A percentile compares a stretch with the other conserved stretches of the same genome.
phyloP scores from a whole-genome alignment of 768 basidiomycete species.

The Tulasnella calospora region DNA sequence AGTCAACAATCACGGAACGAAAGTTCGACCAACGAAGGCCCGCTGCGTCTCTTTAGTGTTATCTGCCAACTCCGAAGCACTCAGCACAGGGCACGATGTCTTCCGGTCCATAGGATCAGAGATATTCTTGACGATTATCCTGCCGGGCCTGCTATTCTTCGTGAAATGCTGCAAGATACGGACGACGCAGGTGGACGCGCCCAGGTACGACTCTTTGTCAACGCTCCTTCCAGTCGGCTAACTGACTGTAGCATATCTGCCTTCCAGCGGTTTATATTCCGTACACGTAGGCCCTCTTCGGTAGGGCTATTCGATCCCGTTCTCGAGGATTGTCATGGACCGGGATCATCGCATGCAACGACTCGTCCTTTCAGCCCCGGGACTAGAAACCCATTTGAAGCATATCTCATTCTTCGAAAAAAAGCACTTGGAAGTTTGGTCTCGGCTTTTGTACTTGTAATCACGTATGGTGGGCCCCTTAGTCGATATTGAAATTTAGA shows the following conservation, averaged over 20 bases:
- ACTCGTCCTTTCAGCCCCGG: too few species aligned
- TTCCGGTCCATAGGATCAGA: too few species aligned
- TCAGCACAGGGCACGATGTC: too few species aligned
- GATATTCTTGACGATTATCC: too few species aligned
- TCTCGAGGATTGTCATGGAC: not conserved
- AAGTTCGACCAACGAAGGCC: too few species aligned
- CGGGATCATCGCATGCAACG: too few species aligned
- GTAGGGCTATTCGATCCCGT: not conserved
- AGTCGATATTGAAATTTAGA: not conserved
- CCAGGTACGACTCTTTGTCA: not conserved
- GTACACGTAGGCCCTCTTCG: not conserved
- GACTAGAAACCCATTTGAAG: conserved; percentile 1
- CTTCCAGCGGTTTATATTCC: not conserved
- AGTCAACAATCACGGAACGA: too few species aligned
- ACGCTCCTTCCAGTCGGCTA: too few species aligned
- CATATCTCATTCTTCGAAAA: not conserved
- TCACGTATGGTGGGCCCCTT: not conserved
- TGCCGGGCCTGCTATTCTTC: too few species aligned
- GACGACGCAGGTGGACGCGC: not conserved
- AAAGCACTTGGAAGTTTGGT: conserved; percentile 3
- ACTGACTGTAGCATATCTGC: not conserved
- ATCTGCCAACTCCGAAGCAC: too few species aligned
- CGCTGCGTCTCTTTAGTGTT: too few species aligned
- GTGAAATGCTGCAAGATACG: too few species aligned
- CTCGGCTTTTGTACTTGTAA: conserved; percentile 9